Base-by-base conservation (phyloP, 2,329 filamentous ascomycete genomes). In the Aspergillus sp. region DNA sequence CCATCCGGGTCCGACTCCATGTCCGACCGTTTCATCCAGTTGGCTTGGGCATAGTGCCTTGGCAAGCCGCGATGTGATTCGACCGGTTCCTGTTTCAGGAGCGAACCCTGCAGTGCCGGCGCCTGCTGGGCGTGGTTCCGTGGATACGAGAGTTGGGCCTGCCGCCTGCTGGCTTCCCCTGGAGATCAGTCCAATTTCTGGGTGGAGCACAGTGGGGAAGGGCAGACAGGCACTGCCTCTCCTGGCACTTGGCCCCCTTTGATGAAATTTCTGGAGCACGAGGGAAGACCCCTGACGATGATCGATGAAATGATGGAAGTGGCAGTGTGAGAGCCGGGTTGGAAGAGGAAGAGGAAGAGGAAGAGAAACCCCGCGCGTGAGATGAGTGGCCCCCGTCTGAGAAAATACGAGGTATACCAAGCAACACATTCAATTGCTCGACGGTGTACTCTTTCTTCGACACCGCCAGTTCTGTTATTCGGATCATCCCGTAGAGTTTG, bases 201-300 rank as follows among this genome's bases (percentile, higher is more conserved):
- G 48, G 48, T 56, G 55, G 43, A 53, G 21, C 43, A 6, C 31
- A 23, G 47, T 58, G 50, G 50, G 19, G 56, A 41, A 31, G 27
- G 27, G 9, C 50, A 23, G 11, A 3, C 9, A 48, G 52, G 48
- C 56, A 61, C 62, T 58, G 62, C 61, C 58, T 60, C 58, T 52
- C 62, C 61, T 62, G 57, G 53, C 27, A 31, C 27, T 31, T 31
- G 27, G 27, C 27, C 52, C 25, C 49, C 19, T 33, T 33, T 51
- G 39, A 40, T 47, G 55, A 59, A 61, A 58, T 57, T n/a, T 39
- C 56, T 48, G 55, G 49, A 51, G 53, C 56, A 56, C 49, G 46
- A 60, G 52, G 25, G 39, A 17, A 5, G 35, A 31, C 40, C 49
- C 52, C 45, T 60, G 44, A 50, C 51, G 43, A 53, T 58, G 48